Conservation (phyloP, 2,329 filamentous ascomycete species). For the Pyricularia sp. region DNA sequence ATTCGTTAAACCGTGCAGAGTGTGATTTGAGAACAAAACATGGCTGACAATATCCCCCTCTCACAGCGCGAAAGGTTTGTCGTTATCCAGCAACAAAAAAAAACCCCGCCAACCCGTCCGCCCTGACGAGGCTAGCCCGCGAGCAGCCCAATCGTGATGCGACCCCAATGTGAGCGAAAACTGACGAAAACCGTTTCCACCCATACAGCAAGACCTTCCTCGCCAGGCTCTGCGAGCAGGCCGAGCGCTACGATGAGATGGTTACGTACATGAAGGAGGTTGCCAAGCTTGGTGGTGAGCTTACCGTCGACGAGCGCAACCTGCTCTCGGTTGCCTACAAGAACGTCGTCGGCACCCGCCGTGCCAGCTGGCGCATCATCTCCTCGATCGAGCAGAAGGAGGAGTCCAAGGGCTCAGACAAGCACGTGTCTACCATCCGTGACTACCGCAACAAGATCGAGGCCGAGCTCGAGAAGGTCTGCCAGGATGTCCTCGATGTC, state of each 20-base stretch:
- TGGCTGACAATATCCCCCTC: slow-evolving; percentile 26
- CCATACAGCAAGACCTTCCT: slow-evolving; percentile 93
- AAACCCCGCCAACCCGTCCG: slow-evolving; percentile 1
- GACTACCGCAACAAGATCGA: slow-evolving; percentile 99
- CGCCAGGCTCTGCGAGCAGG: slow-evolving; percentile 99
- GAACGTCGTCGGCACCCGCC: slow-evolving; percentile 94
- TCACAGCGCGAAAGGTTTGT: slow-evolving; percentile 61
- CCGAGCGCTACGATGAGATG: slow-evolving; percentile 99
- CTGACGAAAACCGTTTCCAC: background rate
- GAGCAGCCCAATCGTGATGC: background rate
- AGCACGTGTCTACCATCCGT: slow-evolving; percentile 86
- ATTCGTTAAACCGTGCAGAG: background rate
- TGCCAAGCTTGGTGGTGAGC: slow-evolving; percentile 74
- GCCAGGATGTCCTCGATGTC: slow-evolving; percentile 92
- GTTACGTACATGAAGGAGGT: slow-evolving; percentile 99
- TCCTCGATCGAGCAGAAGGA: slow-evolving; percentile 99
- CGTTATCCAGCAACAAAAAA: slow-evolving; percentile 8
- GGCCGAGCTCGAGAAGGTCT: slow-evolving; percentile 92
- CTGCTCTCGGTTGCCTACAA: slow-evolving; percentile 97
- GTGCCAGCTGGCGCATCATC: slow-evolving; percentile 97
- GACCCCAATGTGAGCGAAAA: background rate
- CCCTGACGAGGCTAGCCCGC: background rate
- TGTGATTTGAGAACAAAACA: slow-evolving; percentile 1
- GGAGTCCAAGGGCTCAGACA: slow-evolving; percentile 95
- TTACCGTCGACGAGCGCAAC: slow-evolving; percentile 93